Evolutionary conservation across 2,329 filamentous ascomycete species (phyloP).

Genomic region (Microdochium trichocladiopsis): DNA sequence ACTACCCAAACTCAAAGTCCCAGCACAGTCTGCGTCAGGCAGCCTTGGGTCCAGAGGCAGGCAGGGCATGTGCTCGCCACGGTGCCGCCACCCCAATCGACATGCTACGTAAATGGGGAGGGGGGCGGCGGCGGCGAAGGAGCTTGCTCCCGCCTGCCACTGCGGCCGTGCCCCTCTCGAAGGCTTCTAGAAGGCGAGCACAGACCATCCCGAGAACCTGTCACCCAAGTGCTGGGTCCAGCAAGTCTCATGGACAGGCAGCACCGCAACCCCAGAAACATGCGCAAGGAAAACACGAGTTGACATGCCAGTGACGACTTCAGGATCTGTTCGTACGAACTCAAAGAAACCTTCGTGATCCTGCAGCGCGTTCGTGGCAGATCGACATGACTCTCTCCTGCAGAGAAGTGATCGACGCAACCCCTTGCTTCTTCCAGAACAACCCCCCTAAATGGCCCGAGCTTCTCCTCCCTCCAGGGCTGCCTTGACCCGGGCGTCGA

Average conservation of each 20-base stretch:
- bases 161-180: neutral
- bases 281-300: neutral
- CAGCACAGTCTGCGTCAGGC: neutral
- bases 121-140: neutral
- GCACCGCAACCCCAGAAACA: too few species aligned
- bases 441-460: neutral
- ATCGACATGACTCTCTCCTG: too few species aligned
- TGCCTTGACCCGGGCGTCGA: too few species aligned
- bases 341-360: too few species aligned
- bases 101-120: neutral
- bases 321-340: too few species aligned
- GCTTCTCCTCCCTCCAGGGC: neutral
- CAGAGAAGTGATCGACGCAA: neutral
- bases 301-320: too few species aligned
- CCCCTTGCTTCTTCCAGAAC: neutral
- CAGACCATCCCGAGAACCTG: neutral
- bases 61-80: too few species aligned
- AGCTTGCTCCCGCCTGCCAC: neutral
- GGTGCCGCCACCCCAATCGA: too few species aligned
- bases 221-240: too few species aligned
- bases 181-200: neutral
- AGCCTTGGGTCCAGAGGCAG: too few species aligned
- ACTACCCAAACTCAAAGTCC: neutral
- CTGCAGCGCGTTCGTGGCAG: too few species aligned
- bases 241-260: neutral